phyloP scores from a whole-genome alignment of 495 filamentous ascomycete species.

The Patellaria atrata region DNA sequence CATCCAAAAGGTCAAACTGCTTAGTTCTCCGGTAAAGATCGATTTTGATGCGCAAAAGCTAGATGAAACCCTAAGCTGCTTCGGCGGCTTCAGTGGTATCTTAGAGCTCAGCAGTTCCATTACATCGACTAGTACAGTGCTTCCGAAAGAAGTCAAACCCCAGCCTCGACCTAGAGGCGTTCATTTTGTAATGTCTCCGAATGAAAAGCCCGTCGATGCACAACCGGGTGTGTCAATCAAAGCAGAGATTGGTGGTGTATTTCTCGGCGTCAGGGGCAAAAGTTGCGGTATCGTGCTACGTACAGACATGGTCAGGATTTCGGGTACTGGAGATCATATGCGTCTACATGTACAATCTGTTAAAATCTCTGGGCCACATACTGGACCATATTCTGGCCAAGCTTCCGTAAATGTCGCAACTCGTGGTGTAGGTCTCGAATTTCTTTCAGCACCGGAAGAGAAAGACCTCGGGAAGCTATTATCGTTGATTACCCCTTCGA shows the following conservation, averaged over 20 bases:
- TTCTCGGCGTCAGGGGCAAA: conserved; percentile 58
- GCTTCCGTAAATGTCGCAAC: too few species aligned
- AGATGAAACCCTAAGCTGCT: conserved; percentile 76
- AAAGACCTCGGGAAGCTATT: conserved; percentile 70
- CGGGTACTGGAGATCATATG: conserved; percentile 46
- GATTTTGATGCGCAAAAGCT: conserved; percentile 64
- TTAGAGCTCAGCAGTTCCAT: conserved; percentile 78
- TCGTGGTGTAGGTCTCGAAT: conserved; percentile 53
- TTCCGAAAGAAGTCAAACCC: conserved; percentile 22
- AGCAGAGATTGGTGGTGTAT: conserved; percentile 59
- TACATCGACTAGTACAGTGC: conserved; percentile 50
- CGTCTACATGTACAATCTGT: conserved; percentile 57
- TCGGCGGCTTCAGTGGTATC: conserved; percentile 86
- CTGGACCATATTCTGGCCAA: conserved; percentile 31
- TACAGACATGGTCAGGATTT: conserved; percentile 66
- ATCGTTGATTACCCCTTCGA: conserved; percentile 78
- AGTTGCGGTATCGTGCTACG: conserved; percentile 58
- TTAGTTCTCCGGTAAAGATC: conserved; percentile 66
- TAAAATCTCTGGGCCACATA: conserved; percentile 53
- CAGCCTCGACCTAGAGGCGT: conserved; percentile 45
- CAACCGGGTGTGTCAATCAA: too few species aligned
- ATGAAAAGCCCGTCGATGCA: too few species aligned
- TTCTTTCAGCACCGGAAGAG: conserved; percentile 55
- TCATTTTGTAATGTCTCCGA: conserved; percentile 46
- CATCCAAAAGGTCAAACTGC: conserved; percentile 41